Conservation (phyloP, 2,329 filamentous ascomycete species). For the Paraphaeosphaeria sporulosa region DNA sequence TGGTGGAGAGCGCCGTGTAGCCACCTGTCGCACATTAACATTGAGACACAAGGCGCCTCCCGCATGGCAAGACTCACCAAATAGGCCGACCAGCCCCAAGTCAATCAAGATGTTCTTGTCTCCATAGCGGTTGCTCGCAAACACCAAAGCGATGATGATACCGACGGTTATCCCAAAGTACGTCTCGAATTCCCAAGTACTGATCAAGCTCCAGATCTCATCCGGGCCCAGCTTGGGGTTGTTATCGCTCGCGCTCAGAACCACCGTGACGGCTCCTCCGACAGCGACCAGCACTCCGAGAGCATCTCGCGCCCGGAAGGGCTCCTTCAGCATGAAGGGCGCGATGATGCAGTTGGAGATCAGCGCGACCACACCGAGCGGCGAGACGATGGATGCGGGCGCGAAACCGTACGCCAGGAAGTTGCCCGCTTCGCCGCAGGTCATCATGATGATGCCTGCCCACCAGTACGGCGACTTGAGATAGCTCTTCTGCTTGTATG, state of each 20-base stretch:
- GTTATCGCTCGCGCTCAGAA: conserved; percentile 86
- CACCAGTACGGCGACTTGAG: conserved; percentile 95
- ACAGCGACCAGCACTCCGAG: conserved; percentile 89
- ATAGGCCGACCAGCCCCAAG: conserved; percentile 88
- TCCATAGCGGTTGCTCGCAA: conserved; percentile 84
- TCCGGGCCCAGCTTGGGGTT: conserved; percentile 91
- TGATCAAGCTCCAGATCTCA: conserved; percentile 89
- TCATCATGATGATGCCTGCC: conserved; percentile 89
- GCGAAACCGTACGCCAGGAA: conserved; percentile 98
- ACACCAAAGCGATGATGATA: conserved; percentile 80
- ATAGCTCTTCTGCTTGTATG: conserved; percentile 71
- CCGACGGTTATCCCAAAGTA: conserved; percentile 80
- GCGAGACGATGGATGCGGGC: conserved; percentile 95
- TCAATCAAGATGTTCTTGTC: conserved; percentile 88
- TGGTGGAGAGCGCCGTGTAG: conserved; percentile 96
- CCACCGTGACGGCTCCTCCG: conserved; percentile 87
- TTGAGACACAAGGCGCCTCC: neutral
- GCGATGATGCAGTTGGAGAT: conserved; percentile 98
- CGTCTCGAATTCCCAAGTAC: conserved; percentile 85
- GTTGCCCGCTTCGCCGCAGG: conserved; percentile 88
- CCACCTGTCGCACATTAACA: conserved; percentile 63
- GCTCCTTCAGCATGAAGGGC: conserved; percentile 90
- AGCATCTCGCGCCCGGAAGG: conserved; percentile 83
- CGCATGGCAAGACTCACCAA: conserved; percentile 66
- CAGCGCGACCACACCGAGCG: conserved; percentile 93